Conservation (phyloP, 1,139 yeast genomes). For the Blastobotrys raffinosifermentans region DNA sequence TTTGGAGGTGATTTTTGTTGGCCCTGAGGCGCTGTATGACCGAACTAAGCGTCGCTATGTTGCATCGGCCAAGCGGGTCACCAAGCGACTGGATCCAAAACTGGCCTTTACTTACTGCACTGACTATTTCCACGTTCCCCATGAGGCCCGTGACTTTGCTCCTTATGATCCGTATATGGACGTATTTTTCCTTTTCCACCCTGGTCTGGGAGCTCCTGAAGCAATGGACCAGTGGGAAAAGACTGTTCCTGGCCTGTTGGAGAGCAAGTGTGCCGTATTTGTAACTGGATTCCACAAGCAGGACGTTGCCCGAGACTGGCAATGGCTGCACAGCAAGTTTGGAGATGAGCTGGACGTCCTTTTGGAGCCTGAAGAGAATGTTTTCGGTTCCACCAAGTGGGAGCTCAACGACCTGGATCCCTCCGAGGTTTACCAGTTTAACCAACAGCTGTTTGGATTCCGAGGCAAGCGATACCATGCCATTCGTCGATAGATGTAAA, state of each 20-base stretch:
- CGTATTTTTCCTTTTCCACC: slow-evolving; percentile 88
- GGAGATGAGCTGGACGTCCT: slow-evolving; percentile 74
- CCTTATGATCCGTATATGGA: slow-evolving; percentile 97
- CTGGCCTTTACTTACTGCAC: slow-evolving; percentile 78
- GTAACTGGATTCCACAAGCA: slow-evolving; percentile 83
- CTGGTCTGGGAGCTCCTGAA: slow-evolving; percentile 86
- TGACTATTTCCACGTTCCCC: slow-evolving; percentile 82
- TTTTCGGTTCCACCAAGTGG: slow-evolving; percentile 84
- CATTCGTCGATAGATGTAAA: slow-evolving; percentile 31
- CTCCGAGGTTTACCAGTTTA: slow-evolving; percentile 86
- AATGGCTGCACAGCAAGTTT: slow-evolving; percentile 62
- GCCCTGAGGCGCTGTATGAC: slow-evolving; percentile 86
- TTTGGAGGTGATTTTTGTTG: slow-evolving; percentile 85
- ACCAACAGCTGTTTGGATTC: slow-evolving; percentile 81
- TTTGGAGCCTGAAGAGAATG: slow-evolving; percentile 66
- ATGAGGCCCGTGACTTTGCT: slow-evolving; percentile 88
- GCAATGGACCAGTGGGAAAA: slow-evolving; percentile 73
- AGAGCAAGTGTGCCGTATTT: slow-evolving; percentile 86
- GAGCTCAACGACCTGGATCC: slow-evolving; percentile 89
- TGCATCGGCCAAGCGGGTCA: slow-evolving; percentile 53
- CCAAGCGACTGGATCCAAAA: slow-evolving; percentile 69
- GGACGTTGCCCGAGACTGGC: slow-evolving; percentile 65
- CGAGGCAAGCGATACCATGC: slow-evolving; percentile 98
- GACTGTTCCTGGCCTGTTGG: slow-evolving; percentile 78
- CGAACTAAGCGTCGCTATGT: slow-evolving; percentile 50